Evolutionary conservation across 176 grass and related monocot species (phyloP), one percentile per base, ranked within the genome.

Genomic region (Bothriochloa decipiens): DNA sequence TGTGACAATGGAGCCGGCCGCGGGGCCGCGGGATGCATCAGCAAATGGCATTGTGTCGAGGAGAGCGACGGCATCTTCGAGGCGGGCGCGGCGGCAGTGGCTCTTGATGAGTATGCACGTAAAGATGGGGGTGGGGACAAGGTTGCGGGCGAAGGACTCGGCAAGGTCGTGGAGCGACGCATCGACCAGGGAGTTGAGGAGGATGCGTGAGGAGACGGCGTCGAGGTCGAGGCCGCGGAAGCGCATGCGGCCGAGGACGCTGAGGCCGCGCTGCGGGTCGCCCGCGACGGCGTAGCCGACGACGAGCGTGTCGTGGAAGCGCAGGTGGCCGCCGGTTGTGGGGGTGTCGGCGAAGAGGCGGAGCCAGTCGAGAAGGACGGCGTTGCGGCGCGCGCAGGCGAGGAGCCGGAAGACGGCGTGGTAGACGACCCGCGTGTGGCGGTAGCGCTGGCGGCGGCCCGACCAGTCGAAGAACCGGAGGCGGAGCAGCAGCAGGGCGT

Each of bases 391-490:
- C 17, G 86, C 84, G 69, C 69, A 82, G 13, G 79, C 33, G 71
- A 98, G 86, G 23, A 94, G 87, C 41, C 81, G 74, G 78, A 98
- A 95, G 65, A 98, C 25, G 3, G 87, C 63, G 63, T 87, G 91
- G 83, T 95, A 98, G 6, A 93, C 70, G 23, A 70, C 80, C 28
- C 89, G 91, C 70, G 91, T 89, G 86, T 99, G 96, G 73, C 25
- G 61, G 77, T 99, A 96, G 20, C 26, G 81, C 12, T 43, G 72
- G 63, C 77, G 89, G 41, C 75, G 89, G 5, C 96, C 91, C 10
- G 93, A 89, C 93, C 91, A 96, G 84, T 99, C 96, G 42, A 99
- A 99, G 85, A 99, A 99, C 20, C 82, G 79, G 70, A 96, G 83
- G 65, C 93, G 93, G 42, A 95, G 89, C 69, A 94, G 76, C 71